phyloP scores from a whole-genome alignment of 2,329 filamentous ascomycete genomes.

The Furcasterigmium furcatum region DNA sequence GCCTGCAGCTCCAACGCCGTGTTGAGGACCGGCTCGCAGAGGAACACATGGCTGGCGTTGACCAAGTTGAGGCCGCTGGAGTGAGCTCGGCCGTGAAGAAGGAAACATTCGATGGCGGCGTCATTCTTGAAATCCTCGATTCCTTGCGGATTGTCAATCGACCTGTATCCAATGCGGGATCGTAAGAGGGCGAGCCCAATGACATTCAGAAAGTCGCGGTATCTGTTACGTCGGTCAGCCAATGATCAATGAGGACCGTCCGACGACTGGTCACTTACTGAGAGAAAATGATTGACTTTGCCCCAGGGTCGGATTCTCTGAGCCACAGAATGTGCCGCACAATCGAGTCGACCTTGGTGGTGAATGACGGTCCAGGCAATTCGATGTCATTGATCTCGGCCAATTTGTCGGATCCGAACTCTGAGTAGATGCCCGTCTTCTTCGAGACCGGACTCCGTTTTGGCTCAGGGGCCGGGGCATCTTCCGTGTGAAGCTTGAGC shows the following conservation, averaged over 20 bases:
- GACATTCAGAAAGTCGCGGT: conserved; percentile 74
- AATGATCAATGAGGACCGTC: no score
- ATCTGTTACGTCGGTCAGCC: no score
- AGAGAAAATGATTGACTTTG: conserved; percentile 92
- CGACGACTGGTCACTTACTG: no score
- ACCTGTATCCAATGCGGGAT: conserved; percentile 71
- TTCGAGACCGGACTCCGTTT: conserved; percentile 18
- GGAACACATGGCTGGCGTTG: conserved; percentile 89
- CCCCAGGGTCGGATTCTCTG: conserved; percentile 75
- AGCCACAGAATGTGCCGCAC: conserved; percentile 83
- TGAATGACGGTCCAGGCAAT: conserved; percentile 69
- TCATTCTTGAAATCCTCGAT: conserved; percentile 76
- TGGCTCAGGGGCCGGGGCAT: conserved; percentile 11
- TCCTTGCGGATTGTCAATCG: conserved; percentile 66
- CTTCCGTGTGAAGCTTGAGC: conserved; percentile 56
- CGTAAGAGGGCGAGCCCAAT: conserved; percentile 66
- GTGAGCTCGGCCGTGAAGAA: conserved; percentile 86
- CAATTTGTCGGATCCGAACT: conserved; percentile 68
- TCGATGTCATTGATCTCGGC: conserved; percentile 81
- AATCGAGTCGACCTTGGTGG: conserved; percentile 85
- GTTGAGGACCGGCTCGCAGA: conserved; percentile 92
- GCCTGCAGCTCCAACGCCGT: conserved; percentile 92
- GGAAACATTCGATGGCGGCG: conserved; percentile 72
- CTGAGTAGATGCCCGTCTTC: conserved; percentile 65
- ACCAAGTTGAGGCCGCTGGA: conserved; percentile 87